phyloP scores from a whole-genome alignment of 768 basidiomycete species.

The Russula virescens region DNA sequence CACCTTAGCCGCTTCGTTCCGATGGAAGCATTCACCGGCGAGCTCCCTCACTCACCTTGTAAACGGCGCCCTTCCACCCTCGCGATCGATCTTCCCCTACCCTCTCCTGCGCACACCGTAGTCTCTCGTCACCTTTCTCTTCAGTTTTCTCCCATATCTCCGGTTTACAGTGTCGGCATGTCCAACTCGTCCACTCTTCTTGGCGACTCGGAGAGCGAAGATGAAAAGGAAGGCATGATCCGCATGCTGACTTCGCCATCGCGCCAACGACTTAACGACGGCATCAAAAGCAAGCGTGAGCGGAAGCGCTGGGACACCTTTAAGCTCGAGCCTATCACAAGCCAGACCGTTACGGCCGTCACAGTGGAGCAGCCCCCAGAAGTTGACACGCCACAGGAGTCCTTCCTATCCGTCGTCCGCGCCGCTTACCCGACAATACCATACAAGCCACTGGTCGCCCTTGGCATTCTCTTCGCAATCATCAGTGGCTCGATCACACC shows the following conservation, averaged over 20 bases:
- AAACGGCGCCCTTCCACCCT: constrained; percentile 37
- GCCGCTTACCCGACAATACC: constrained; percentile 68
- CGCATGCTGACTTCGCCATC: constrained; percentile 24
- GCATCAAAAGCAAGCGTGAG: constrained; percentile 28
- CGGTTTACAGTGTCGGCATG: constrained; percentile 20
- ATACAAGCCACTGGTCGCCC: constrained; percentile 57
- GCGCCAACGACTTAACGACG: constrained; percentile 10
- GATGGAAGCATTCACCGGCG: constrained; percentile 30
- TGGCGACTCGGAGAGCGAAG: constrained; percentile 39
- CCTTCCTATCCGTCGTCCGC: constrained; percentile 47
- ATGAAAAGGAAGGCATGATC: constrained; percentile 36
- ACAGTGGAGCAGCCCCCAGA: constrained; percentile 19
- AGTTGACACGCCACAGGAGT: constrained; percentile 24
- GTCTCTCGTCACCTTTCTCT: constrained; percentile 45
- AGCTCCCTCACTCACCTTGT: constrained; percentile 17
- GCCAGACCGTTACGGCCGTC: constrained; percentile 27
- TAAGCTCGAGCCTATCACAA: constrained; percentile 23
- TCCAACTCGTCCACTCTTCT: constrained; percentile 29
- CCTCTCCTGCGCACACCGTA: constrained; percentile 34
- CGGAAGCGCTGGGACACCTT: constrained; percentile 32
- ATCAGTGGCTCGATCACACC: constrained; percentile 83
- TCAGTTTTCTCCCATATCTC: constrained; percentile 57
- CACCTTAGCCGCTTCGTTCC: constrained; percentile 37
- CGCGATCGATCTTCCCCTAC: constrained; percentile 34
- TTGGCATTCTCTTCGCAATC: constrained; percentile 67